These are phyloP conservation scores for Kockiozyma suomiensis DNA, from an alignment of 805 yeast species.

Conservation along the genomic window DNA sequence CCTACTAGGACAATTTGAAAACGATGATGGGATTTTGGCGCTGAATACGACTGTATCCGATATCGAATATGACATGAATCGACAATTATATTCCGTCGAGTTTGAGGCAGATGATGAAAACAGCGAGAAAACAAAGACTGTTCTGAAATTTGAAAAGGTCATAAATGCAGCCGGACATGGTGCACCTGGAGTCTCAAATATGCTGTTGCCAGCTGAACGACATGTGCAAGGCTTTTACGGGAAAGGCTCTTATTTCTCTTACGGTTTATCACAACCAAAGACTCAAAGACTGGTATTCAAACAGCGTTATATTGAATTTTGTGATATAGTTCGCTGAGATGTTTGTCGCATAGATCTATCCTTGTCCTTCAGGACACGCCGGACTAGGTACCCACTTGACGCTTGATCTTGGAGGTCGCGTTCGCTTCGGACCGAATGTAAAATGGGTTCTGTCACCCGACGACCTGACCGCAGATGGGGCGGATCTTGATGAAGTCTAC, in stretches of 20 bases:
- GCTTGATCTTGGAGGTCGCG: conserved; percentile 74
- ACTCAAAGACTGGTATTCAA: conserved; percentile 54
- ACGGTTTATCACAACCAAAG: conserved; percentile 52
- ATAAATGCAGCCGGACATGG: conserved; percentile 79
- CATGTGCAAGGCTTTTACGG: conserved; percentile 68
- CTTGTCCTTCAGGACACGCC: conserved; percentile 70
- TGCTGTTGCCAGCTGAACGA: conserved; percentile 64
- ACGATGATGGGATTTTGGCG: conserved; percentile 65
- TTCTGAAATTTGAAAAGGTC: conserved; percentile 57
- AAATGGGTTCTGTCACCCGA: conserved; percentile 62
- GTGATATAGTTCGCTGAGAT: not conserved
- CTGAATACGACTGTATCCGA: conserved; percentile 60
- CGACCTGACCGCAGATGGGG: conserved; percentile 39
- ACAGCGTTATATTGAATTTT: not conserved
- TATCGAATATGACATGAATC: conserved; percentile 35
- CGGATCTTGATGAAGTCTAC: conserved; percentile 58
- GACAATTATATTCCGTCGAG: conserved; percentile 36
- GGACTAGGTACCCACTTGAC: conserved; percentile 89
- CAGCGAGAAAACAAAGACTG: conserved; percentile 39
- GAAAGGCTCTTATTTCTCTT: conserved; percentile 80
- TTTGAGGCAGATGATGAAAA: conserved; percentile 35
- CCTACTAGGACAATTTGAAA: conserved; percentile 57
- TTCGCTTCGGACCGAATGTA: conserved; percentile 85
- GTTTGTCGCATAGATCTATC: conserved; percentile 55
- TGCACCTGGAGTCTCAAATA: conserved; percentile 71